Evolutionary conservation across 2,329 filamentous ascomycete genomes (phyloP), one percentile per base, ranked within the genome.

Genomic region (Alternaria panax): DNA sequence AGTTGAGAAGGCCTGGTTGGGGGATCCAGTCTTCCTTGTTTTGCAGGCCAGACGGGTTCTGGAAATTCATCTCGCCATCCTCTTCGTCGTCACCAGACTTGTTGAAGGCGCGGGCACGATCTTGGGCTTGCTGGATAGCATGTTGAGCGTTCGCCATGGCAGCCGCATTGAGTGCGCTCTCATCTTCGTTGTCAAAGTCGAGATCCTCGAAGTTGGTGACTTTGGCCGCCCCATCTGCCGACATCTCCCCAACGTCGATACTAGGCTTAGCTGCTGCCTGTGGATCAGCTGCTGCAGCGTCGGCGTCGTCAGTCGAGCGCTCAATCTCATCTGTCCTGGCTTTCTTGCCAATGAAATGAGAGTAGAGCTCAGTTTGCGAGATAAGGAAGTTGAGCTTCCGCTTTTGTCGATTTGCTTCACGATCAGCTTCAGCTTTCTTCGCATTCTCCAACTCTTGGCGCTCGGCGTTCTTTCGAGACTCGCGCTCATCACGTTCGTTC

Each of bases 361-460:
- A 98, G 83, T 99, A 99, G 51, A 99, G 86, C 78, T 99, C 95
- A 1, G 95, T 99, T 81, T 99, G 95, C 1, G 94, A 97, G 78
- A 99, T 99, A 65, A 99, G 86, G 85, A 99, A 99, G 81, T 99
- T 98, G 77, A 99, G 91, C 83, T 99, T 99, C 72, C 95, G 89
- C 87, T 96, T 97, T 82, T 99, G 95, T 65, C 95, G 88, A 70
- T 96, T 96, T 16, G 95, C 93, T 86, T 99, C 95, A 66, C 96
- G 93, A 71, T 98, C 95, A 5, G 95, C 95, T 82, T 99, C 95
- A 60, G 94, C 93, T 80, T 94, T 96, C 80, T 95, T 93, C 18
- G 95, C 95, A 73, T 95, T 96, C 77, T 99, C 95, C 47, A 99
- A 87, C 81, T 98, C 95, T 78, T 97, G 93, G 77, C 90, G 92